Evolutionary conservation across 2,329 filamentous ascomycete species (phyloP).

Genomic region (Ophiocordyceps camponoti-saundersi): DNA sequence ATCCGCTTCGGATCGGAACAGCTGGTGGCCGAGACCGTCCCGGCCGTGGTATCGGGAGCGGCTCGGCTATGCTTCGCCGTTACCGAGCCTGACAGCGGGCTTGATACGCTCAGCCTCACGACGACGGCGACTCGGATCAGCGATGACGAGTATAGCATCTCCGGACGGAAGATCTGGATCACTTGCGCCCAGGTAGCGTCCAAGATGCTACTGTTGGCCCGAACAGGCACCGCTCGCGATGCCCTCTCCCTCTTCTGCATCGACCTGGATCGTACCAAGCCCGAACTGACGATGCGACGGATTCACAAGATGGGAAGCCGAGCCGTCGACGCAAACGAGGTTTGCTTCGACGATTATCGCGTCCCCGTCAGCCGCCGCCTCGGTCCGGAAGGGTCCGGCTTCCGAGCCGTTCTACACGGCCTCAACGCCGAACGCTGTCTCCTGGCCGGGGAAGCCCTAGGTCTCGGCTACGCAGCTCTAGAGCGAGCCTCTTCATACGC

Average conservation of each 20-base stretch:
- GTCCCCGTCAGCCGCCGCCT: constrained; percentile 49
- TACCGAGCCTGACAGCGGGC: constrained; percentile 66
- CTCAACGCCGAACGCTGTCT: constrained; percentile 69
- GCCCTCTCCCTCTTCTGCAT: constrained; percentile 70
- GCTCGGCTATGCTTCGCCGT: constrained; percentile 68
- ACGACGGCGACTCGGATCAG: constrained; percentile 33
- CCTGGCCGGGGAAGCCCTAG: constrained; percentile 62
- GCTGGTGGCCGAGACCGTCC: constrained; percentile 47
- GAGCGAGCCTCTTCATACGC: constrained; percentile 48
- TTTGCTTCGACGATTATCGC: constrained; percentile 69
- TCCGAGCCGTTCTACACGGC: constrained; percentile 62
- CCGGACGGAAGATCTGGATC: constrained; percentile 81
- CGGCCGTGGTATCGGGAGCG: constrained; percentile 53
- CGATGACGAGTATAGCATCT: constrained; percentile 44
- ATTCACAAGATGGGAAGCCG: constrained; percentile 79
- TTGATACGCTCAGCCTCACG: constrained; percentile 57
- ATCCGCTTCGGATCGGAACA: constrained; percentile 52
- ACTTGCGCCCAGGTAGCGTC: constrained; percentile 66
- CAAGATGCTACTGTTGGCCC: constrained; percentile 69
- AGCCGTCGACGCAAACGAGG: constrained; percentile 71
- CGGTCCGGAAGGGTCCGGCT: constrained; percentile 58
- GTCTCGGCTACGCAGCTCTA: constrained; percentile 58
- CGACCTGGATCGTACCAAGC: constrained; percentile 40
- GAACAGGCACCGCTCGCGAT: constrained; percentile 40
- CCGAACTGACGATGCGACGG: constrained; percentile 38